Base-by-base conservation (phyloP, 2,329 filamentous ascomycete genomes). In the Clonostachys chloroleuca region DNA sequence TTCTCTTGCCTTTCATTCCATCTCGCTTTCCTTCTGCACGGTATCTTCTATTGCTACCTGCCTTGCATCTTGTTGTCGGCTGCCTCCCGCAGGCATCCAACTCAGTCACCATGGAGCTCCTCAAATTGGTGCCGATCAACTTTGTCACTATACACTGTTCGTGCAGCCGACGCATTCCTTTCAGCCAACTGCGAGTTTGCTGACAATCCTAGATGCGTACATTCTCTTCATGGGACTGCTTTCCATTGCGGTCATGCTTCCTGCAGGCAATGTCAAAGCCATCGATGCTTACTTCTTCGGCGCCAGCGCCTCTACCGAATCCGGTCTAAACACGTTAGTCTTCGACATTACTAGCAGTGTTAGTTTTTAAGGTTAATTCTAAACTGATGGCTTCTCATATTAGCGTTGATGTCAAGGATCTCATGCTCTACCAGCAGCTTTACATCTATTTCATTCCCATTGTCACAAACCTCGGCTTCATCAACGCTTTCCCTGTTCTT, bases 221-320 rank as follows among this genome's bases (percentile, higher is more conserved):
- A 49, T 51, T 34, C 44, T 51, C n/a, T 48, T 50, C 34, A 47
- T 47, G 41, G 42, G 47, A 36, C 30, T 51, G 10, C 35, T 51
- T 14, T 24, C 40, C 35, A 13, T 49, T 9, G 34, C 39, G 2
- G 42, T 51, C 39, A 36, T 51, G 33, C 45, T 47, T 39, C 47
- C 49, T 5, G 42, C 40, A 13, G 44, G 48, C 12, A 46, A 47
- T 17, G 18, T 48, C 6, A 40, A 18, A 33, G 68, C 67, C 0
- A 60, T 76, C 20, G 75, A 78, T 59, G 66, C 72, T 20, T 76
- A 70, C 56, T 75, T 77, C 58, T 72, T 77, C 36, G 73, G 73
- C n/a, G 68, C 65, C 50, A 77, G 73, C 54, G 65, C 66, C 2
- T 70, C 71, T 1, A 78, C 75, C 6, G 72, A 74, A 51, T 75